Percentiles rank a stretch among this genome's conserved stretches.
Evolutionary conservation across 2,329 filamentous ascomycete genomes (phyloP).

Genomic region (Teratosphaeria gauchensis): DNA sequence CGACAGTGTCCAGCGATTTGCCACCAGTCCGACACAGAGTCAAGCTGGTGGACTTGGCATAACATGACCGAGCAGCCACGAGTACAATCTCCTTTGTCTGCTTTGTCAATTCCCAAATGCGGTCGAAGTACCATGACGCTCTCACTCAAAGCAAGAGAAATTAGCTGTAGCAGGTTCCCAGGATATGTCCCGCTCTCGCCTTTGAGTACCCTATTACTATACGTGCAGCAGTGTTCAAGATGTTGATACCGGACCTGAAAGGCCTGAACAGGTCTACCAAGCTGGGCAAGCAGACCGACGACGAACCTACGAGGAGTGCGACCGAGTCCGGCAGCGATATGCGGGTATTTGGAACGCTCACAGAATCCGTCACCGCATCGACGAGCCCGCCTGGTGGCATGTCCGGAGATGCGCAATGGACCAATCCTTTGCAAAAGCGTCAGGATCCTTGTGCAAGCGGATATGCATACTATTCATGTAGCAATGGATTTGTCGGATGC

Average conservation of each 20-base stretch:
- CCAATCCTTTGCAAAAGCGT: background rate
- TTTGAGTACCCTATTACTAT: too few relatives aligned
- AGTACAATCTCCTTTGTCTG: background rate
- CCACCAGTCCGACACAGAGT: background rate
- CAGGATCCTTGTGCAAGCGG: slow-evolving; percentile 8
- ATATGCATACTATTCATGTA: slow-evolving; percentile 13
- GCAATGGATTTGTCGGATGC: slow-evolving; percentile 19
- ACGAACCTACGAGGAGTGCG: background rate
- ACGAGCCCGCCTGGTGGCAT: background rate
- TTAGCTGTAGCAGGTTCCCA: background rate
- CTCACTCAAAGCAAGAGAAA: background rate
- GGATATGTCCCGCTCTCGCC: background rate
- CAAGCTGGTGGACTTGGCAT: background rate
- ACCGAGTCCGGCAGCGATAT: background rate
- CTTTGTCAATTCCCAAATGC: background rate
- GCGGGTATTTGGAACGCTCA: background rate
- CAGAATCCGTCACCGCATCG: background rate
- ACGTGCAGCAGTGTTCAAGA: slow-evolving; percentile 1
- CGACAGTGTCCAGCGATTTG: background rate
- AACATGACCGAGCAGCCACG: background rate
- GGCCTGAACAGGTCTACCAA: slow-evolving; percentile 7
- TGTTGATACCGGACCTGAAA: slow-evolving; percentile 12
- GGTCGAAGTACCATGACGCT: background rate
- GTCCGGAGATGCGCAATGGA: background rate
- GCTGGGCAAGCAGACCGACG: background rate